Evolutionary conservation across 2,329 filamentous ascomycete species (phyloP).

Genomic region (Chaetomium globosum): DNA sequence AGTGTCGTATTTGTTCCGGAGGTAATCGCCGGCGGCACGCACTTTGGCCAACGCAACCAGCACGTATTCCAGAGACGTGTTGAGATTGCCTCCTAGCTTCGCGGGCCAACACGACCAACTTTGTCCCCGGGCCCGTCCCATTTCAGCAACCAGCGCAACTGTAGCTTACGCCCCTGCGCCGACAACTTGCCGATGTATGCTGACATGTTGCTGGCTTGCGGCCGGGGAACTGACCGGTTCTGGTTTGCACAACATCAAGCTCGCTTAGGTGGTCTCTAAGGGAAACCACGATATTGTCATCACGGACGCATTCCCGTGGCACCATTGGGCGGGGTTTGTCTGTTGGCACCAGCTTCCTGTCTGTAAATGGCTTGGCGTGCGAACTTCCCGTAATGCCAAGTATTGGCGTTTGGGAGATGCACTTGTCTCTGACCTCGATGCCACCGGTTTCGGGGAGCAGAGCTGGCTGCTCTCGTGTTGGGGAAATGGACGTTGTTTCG

Average conservation of each 20-base stretch:
- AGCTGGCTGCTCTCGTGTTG: background rate
- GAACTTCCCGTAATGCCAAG: background rate
- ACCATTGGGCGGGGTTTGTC: background rate
- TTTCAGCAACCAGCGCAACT: background rate
- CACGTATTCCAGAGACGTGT: background rate
- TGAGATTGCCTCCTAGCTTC: background rate
- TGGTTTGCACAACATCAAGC: background rate
- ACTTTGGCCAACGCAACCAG: background rate
- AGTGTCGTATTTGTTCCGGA: background rate
- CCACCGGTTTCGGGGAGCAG: background rate
- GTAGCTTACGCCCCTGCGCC: background rate
- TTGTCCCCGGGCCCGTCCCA: background rate
- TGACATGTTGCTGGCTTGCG: constrained; percentile 3
- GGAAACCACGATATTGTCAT: background rate
- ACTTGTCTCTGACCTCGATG: background rate
- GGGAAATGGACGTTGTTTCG: background rate
- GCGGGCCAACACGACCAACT: background rate
- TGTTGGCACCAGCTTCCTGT: background rate
- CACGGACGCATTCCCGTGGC: background rate
- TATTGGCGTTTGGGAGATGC: background rate
- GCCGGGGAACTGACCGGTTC: background rate
- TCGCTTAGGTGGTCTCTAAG: background rate
- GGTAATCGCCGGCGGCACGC: background rate
- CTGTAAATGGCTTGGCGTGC: background rate
- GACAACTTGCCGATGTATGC: background rate